phyloP scores from a whole-genome alignment of 495 filamentous ascomycete species.

The Penicillium roqueforti region DNA sequence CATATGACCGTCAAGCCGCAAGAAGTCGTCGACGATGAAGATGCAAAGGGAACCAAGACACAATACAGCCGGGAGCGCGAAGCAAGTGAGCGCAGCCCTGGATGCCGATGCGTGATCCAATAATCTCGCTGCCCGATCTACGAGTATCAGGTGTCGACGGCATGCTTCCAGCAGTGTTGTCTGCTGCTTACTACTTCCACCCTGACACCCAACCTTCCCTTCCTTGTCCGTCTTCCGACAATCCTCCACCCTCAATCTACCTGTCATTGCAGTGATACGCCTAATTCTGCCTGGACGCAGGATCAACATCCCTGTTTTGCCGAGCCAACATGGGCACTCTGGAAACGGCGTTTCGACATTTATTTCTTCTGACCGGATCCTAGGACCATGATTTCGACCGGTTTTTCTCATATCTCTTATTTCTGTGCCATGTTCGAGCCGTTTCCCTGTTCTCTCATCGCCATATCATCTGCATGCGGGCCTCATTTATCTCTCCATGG shows the following conservation, averaged over 20 bases:
- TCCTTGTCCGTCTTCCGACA: background rate
- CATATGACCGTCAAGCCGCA: conserved; percentile 92
- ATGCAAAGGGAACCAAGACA: conserved; percentile 70
- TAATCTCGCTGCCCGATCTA: conserved; percentile 35
- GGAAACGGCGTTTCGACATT: conserved; percentile 24
- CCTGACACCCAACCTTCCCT: background rate
- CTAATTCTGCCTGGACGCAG: conserved; percentile 21
- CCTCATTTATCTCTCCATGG: background rate
- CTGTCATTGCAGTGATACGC: conserved; percentile 9
- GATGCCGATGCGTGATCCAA: conserved; percentile 78
- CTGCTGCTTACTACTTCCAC: background rate
- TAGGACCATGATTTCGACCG: conserved; percentile 2
- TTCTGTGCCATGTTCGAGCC: background rate
- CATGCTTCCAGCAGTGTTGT: background rate
- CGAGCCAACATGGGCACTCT: conserved; percentile 15
- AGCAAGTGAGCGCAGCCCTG: conserved; percentile 57
- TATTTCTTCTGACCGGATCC: conserved; percentile 11
- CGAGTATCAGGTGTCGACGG: background rate
- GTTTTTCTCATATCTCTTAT: conserved; percentile 2
- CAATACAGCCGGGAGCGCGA: conserved; percentile 55
- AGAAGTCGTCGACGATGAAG: conserved; percentile 86
- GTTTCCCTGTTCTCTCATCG: background rate
- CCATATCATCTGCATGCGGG: background rate
- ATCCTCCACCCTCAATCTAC: background rate
- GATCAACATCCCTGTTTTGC: conserved; percentile 7